Evolutionary conservation across 192 early-diverging fungal genomes (phyloP).

Genomic region (Lobosporangium transversale): DNA sequence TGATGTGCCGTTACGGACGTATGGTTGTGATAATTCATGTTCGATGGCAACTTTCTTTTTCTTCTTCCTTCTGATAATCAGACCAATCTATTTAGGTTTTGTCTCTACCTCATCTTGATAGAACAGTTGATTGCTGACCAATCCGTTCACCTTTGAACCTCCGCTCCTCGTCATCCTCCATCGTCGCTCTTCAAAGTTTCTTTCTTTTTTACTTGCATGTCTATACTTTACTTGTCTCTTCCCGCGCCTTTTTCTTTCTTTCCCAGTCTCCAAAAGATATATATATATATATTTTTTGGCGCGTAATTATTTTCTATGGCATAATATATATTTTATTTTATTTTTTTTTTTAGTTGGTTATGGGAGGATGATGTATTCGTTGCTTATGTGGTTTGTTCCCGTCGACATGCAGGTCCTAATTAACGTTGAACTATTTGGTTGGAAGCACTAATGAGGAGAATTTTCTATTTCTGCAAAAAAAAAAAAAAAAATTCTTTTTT

Average conservation of each 20-base stretch:
- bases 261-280: not conserved
- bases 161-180: too few species aligned
- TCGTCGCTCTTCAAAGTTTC: too few species aligned
- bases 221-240: not conserved
- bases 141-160: too few species aligned
- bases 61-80: not conserved
- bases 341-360: slow-evolving; percentile 1
- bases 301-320: not conserved
- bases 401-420: too few species aligned
- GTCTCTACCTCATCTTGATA: too few species aligned
- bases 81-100: not conserved
- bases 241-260: not conserved
- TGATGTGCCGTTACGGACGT: too few species aligned
- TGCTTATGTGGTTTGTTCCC: too few species aligned
- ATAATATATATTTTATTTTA: slow-evolving; percentile 3
- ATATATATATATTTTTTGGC: slow-evolving; percentile 3
- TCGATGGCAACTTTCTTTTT: not conserved
- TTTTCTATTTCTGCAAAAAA: too few species aligned
- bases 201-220: not conserved
- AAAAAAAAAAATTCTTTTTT: not conserved
- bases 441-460: too few species aligned
- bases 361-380: not conserved
- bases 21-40: too few species aligned
- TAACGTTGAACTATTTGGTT: too few species aligned
- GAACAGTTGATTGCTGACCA: too few species aligned